Evolutionary conservation across 805 yeast species (phyloP).

Genomic region (Cyberlindnera galapagoensis): DNA sequence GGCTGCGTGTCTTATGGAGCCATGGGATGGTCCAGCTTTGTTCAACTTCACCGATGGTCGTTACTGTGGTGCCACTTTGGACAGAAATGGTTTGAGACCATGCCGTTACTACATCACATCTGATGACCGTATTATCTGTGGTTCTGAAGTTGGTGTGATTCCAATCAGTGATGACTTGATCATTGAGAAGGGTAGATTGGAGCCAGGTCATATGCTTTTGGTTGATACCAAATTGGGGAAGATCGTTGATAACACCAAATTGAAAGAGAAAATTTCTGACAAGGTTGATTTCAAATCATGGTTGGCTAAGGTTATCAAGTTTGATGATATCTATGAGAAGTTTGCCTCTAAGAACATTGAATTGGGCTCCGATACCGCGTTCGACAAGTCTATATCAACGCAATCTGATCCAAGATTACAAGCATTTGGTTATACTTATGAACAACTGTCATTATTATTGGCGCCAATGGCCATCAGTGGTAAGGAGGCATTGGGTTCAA

Average conservation of each 20-base stretch:
- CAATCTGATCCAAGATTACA: conserved; percentile 78
- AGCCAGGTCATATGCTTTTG: conserved; percentile 93
- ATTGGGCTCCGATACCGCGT: conserved; percentile 17
- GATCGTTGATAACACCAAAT: conserved; percentile 87
- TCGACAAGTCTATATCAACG: conserved; percentile 29
- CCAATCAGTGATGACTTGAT: conserved; percentile 79
- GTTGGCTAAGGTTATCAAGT: conserved; percentile 80
- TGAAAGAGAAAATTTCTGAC: conserved; percentile 72
- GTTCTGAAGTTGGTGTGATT: conserved; percentile 96
- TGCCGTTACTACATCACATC: conserved; percentile 95
- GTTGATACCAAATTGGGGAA: conserved; percentile 92
- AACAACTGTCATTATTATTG: conserved; percentile 74
- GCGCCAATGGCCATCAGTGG: conserved; percentile 93
- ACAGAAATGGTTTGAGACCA: conserved; percentile 96
- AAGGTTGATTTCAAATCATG: conserved; percentile 91
- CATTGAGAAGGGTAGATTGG: conserved; percentile 86
- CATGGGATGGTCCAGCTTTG: conserved; percentile 99
- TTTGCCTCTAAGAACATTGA: conserved; percentile 27
- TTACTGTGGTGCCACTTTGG: conserved; percentile 96
- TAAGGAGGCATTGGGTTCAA: conserved; percentile 93
- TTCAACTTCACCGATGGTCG: conserved; percentile 96
- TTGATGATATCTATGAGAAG: conserved; percentile 67
- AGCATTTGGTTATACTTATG: conserved; percentile 92
- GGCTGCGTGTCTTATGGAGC: conserved; percentile 99
- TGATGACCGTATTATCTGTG: conserved; percentile 94